Evolutionary conservation across 129 eudicot genomes (phyloP).

Genomic region (Lactuca sativa): DNA sequence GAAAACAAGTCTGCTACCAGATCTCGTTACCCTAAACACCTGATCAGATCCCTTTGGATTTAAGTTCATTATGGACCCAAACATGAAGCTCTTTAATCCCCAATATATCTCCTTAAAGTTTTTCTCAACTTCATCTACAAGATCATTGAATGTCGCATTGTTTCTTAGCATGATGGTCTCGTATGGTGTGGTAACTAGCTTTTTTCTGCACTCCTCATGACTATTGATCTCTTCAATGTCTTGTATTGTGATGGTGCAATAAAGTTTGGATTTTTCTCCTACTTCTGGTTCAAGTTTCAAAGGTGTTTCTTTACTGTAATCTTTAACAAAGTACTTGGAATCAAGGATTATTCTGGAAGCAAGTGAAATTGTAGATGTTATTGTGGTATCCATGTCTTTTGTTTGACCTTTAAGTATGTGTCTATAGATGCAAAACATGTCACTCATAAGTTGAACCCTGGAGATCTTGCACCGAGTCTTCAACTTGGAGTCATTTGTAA

Average conservation of each 20-base stretch:
- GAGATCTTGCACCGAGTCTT: slow-evolving; percentile 50
- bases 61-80: slow-evolving; percentile 41
- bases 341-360: slow-evolving; percentile 85
- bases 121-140: slow-evolving; percentile 59
- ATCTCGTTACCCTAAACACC: slow-evolving; percentile 44
- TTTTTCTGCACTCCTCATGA: slow-evolving; percentile 20
- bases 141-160: slow-evolving; percentile 57
- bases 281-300: slow-evolving; percentile 23
- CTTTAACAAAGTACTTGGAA: slow-evolving; percentile 67
- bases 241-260: slow-evolving; percentile 47
- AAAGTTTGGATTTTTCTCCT: slow-evolving; percentile 34
- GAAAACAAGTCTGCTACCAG: slow-evolving; percentile 54
- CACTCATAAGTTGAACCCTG: slow-evolving; percentile 68
- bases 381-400: slow-evolving; percentile 29
- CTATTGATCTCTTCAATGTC: slow-evolving; percentile 7
- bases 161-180: slow-evolving; percentile 50
- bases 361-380: slow-evolving; percentile 43
- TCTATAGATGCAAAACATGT: slow-evolving; percentile 57
- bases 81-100: slow-evolving; percentile 51
- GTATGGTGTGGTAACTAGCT: slow-evolving; percentile 40
- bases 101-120: slow-evolving; percentile 59
- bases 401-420: slow-evolving; percentile 53
- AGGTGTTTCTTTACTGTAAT: slow-evolving; percentile 31
- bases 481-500: slow-evolving; percentile 32
- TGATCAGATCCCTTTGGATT: slow-evolving; percentile 46